Evolutionary conservation across 768 basidiomycete species (phyloP), one percentile per base, ranked within the genome.

Genomic region (Suillus occidentalis): DNA sequence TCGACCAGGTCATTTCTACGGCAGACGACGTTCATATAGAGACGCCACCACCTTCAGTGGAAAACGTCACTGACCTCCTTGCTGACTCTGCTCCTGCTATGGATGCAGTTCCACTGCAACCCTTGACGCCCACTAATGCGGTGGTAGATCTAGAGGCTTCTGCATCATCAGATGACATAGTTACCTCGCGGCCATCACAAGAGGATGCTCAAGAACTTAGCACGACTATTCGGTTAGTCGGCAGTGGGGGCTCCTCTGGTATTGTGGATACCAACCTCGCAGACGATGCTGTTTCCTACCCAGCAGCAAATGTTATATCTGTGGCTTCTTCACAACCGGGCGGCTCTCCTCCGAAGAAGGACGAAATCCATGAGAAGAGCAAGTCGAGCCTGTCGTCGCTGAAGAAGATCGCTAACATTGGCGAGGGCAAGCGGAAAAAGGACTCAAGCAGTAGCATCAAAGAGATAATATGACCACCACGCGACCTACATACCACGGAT

Each of bases 151-250:
- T 64, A 22, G 49, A 22, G 62, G 18, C 22, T 12, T 42, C 63
- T 28, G 65, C 66, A 25, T 37, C 61, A 49, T 64, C 63, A 63
- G 69, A 67, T 25, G 61, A 66, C 20, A 68, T 60, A 36, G 50
- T 47, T 50, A 45, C 63, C 16, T 49, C 53, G 31, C 49, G 64
- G 25, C 58, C 63, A 9, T 53, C 63, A 18, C 70, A 67, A 61
- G 72, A 70, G 3, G 70, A 71, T 18, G 67, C 66, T 20, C 55
- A 67, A 34, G 71, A 59, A 42, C 12, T 79, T 22, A 80, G 81
- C 55, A 76, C 80, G 13, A 87, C 85, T 14, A 81, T 89, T 60
- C 84, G 86, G 52, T 73, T 89, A 16, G 82, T 89, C n/a, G 88
- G 87, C 22, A 84, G 81, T 2, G 83, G 83, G 22, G 85, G 85